Conservation (phyloP, 192 early-diverging fungal genomes). For the Backusella morwellensis region DNA sequence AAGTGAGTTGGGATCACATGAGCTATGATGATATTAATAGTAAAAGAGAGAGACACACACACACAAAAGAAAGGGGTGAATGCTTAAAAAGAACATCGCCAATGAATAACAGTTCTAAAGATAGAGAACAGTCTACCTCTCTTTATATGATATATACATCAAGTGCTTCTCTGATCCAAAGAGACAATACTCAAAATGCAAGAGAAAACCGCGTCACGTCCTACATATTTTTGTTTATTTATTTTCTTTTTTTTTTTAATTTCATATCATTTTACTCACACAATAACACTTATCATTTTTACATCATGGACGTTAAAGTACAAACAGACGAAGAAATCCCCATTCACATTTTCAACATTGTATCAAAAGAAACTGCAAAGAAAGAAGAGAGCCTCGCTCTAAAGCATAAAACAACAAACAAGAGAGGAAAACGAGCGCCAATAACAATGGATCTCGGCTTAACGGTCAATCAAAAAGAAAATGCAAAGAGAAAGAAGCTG, state of each 20-base stretch:
- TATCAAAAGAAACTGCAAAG: conserved; percentile 29
- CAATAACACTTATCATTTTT: neutral
- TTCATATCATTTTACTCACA: neutral
- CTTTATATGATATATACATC: too few species aligned
- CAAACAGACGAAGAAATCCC: conserved; percentile 43
- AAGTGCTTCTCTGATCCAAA: too few species aligned
- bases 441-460: conserved; percentile 11
- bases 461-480: neutral
- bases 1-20: neutral
- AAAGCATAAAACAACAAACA: neutral
- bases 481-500: neutral
- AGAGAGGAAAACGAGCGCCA: neutral
- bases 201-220: neutral
- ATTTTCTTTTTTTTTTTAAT: conserved; percentile 5
- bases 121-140: too few species aligned
- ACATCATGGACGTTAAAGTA: conserved; percentile 8
- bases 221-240: conserved; percentile 9
- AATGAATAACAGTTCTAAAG: too few species aligned
- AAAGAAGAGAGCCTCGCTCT: conserved; percentile 35
- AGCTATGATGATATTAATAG: neutral
- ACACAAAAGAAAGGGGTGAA: neutral
- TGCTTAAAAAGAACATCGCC: neutral
- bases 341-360: conserved; percentile 37
- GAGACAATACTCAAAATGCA: neutral
- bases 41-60: neutral